Evolutionary conservation across 2,329 filamentous ascomycete species (phyloP), one percentile per base, ranked within the genome.

Genomic region (Ceratocystis lukuohia): DNA sequence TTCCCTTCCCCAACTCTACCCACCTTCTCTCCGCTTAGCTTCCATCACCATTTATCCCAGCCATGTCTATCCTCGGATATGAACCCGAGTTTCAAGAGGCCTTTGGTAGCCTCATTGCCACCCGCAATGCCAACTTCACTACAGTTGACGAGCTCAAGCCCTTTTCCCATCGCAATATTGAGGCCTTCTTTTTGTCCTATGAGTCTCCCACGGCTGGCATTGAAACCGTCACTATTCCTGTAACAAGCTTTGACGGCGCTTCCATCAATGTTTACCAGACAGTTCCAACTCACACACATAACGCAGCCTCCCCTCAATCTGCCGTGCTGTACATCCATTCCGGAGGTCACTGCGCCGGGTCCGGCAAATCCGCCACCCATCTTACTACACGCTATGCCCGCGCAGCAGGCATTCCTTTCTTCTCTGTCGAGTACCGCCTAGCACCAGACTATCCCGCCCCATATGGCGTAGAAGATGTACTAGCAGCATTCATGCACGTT

Each of bases 371-470:
- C 12, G 72, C 71, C 53, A 70, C 70, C 1, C 65, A 69, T 3
- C 37, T 71, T 3, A 69, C 76, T 44, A 69, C 73, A 22, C 65
- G 67, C 4, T 70, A 72, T 46, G 75, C 74, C 1, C 61, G 66
- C 2, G 63, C 66, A 3, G 71, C 73, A 3, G 73, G 74, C 1
- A 71, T 78, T 12, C 73, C 73, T 3, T 71, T 77, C 50, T 72
- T 76, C 53, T 71, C 72, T 1, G 72, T 78, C 25, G 76, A 78
- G 15, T 80, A 79, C 70, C 73, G 78, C 2, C 72, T 78, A 3
- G 75, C 78, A 3, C 78, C 78, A 0, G 78, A 80, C 69, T 67
- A 76, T 57, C 73, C 72, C 2, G 74, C 74, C 12, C 76, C 77
- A 0, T 69, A 70, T 0, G 75, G 72, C 0, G 69, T 75, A 0